Base-by-base conservation (phyloP, 495 filamentous ascomycete genomes). In the Aspergillus sclerotiicarbonarius region DNA sequence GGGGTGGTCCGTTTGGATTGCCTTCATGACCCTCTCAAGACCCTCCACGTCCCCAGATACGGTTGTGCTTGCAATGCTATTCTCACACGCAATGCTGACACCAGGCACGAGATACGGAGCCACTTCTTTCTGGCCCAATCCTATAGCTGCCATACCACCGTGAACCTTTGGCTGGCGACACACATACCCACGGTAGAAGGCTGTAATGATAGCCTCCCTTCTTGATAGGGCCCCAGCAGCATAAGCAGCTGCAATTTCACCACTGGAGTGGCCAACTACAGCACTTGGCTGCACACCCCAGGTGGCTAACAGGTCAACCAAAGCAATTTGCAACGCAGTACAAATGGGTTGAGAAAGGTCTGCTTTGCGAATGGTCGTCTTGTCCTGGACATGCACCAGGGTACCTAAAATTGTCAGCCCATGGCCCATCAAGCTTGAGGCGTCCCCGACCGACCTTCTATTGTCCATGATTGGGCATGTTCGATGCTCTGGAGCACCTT, bases 201-300 rank as follows among this genome's bases (percentile, higher is more conserved):
- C 63, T 6, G 51, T 43, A 18, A 58, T 60, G 37, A 56, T 63
- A 29, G 56, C 69, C 7, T 35, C n/a, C 50, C 56, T 12, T 2
- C 30, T 6, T 13, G 64, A 31, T 16, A 66, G 20, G 1, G 47
- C 41, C 8, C 58, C 59, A 6, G 65, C 75, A 9, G 62, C 62
- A 56, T 64, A 68, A 0, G 66, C 63, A 16, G 68, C 65, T 6
- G 68, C 66, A 32, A 68, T 64, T 33, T 71, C 68, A 3, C 68
- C 68, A 13, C 53, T 60, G 16, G 65, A 68, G 56, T 71, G 68
- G 3, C 66, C 68, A n/a, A 71, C 51, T 1, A 71, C 66, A 4
- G 51, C 41, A 9, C 12, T 25, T 16, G 63, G 66, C 0, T 10
- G 20, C 9, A 71, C 31, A 4, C 58, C 63, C 58, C 47, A 60